phyloP scores from a whole-genome alignment of 805 yeast species.

The Scheffersomyces spartinae region DNA sequence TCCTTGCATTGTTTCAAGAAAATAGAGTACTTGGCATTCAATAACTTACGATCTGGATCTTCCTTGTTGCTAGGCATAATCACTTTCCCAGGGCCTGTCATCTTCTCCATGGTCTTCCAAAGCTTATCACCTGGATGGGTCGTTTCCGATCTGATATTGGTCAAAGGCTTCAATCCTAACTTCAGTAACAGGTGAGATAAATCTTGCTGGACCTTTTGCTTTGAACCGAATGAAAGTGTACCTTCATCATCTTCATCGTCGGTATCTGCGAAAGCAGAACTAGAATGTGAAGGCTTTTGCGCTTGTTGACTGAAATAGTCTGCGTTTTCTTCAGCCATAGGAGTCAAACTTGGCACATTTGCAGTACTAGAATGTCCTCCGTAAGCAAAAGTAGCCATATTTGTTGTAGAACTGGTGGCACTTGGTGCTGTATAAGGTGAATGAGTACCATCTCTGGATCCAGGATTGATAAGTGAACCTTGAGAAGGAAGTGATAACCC shows the following conservation, averaged over 20 bases:
- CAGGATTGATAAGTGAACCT: no score
- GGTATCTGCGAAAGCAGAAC: constrained; percentile 16
- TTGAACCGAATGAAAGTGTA: constrained; percentile 50
- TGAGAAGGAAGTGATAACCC: no score
- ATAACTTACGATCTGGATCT: constrained; percentile 57
- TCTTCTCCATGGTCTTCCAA: constrained; percentile 78
- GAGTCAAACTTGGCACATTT: constrained; percentile 23
- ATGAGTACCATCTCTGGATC: constrained; percentile 21
- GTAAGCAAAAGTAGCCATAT: constrained; percentile 40
- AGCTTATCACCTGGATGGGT: constrained; percentile 45
- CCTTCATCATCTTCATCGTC: constrained; percentile 38
- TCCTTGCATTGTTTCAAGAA: constrained; percentile 80
- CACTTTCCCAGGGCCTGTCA: constrained; percentile 77
- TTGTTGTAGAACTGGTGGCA: constrained; percentile 61
- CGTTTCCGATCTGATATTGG: constrained; percentile 9
- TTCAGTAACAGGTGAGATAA: constrained; percentile 32
- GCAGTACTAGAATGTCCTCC: constrained; percentile 16
- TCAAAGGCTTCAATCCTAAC: constrained; percentile 28
- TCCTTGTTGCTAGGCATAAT: constrained; percentile 51
- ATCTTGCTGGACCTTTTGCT: constrained; percentile 41
- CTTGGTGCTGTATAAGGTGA: constrained; percentile 75
- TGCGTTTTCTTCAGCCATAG: constrained; percentile 21
- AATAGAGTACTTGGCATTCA: constrained; percentile 71
- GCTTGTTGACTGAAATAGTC: constrained; percentile 33
- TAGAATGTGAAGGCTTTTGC: constrained; percentile 26